These are phyloP conservation scores for Zhuliangozyma blackwelliae DNA, from an alignment of 1,139 yeast species.

Conservation along the genomic window DNA sequence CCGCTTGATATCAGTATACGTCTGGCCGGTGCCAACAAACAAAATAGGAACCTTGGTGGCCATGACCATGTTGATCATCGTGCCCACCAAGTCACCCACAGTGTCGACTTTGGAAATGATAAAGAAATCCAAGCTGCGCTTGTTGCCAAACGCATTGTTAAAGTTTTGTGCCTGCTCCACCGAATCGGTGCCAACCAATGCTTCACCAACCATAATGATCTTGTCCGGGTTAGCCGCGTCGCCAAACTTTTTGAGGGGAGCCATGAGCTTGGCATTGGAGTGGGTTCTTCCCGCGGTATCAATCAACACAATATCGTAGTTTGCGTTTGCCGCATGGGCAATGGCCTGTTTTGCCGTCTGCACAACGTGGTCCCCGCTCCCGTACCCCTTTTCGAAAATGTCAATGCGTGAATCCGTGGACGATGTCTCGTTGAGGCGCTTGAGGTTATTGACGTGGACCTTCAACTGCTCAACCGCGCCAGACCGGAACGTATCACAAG, in stretches of 20 bases:
- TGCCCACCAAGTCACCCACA: slow-evolving; percentile 93
- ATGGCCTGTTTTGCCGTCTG: slow-evolving; percentile 94
- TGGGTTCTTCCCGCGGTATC: slow-evolving; percentile 99
- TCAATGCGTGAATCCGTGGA: slow-evolving; percentile 58
- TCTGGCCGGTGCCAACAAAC: slow-evolving; percentile 96
- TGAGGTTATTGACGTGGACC: slow-evolving; percentile 84
- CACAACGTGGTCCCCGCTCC: slow-evolving; percentile 90
- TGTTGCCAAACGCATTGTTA: slow-evolving; percentile 87
- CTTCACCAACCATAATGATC: slow-evolving; percentile 98
- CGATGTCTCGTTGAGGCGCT: slow-evolving; percentile 38
- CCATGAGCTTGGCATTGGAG: slow-evolving; percentile 92
- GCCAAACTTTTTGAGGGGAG: slow-evolving; percentile 91
- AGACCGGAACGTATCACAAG: slow-evolving; percentile 96
- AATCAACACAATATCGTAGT: slow-evolving; percentile 80
- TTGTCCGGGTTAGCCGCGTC: slow-evolving; percentile 94
- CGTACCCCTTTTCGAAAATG: slow-evolving; percentile 91
- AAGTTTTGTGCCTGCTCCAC: slow-evolving; percentile 93
- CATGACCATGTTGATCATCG: slow-evolving; percentile 97
- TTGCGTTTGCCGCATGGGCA: slow-evolving; percentile 51
- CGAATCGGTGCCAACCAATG: slow-evolving; percentile 94
- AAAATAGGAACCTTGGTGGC: slow-evolving; percentile 94
- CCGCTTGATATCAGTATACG: slow-evolving; percentile 92
- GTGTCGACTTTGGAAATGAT: slow-evolving; percentile 95
- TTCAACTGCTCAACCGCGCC: slow-evolving; percentile 97
- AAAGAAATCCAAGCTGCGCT: slow-evolving; percentile 80